A percentile compares a stretch with the other conserved stretches of the same genome.
Evolutionary conservation across 495 filamentous ascomycete species (phyloP).

Genomic region (Aspergillus funiculosus): DNA sequence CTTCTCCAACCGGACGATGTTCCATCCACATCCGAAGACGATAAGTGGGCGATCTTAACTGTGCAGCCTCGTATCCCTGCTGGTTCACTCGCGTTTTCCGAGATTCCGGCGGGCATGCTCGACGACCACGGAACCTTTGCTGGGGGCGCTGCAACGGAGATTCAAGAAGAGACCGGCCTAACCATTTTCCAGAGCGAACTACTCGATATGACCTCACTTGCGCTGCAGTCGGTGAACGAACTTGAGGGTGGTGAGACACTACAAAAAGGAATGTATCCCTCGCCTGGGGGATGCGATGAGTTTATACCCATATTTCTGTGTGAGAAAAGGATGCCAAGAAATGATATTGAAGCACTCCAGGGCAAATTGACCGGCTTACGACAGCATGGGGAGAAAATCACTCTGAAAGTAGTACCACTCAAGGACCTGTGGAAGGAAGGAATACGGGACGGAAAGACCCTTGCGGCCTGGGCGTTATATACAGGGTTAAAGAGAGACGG

Average conservation of each 20-base stretch:
- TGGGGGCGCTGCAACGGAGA: conserved; percentile 75
- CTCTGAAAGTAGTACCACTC: conserved; percentile 64
- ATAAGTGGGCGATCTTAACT: conserved; percentile 70
- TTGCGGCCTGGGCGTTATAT: conserved; percentile 74
- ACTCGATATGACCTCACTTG: conserved; percentile 63
- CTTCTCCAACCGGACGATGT: conserved; percentile 69
- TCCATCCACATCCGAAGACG: conserved; percentile 25
- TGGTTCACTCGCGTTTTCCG: conserved; percentile 66
- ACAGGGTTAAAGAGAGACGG: conserved; percentile 62
- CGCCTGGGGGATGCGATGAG: conserved; percentile 78
- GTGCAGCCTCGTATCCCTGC: conserved; percentile 79
- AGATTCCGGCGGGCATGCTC: conserved; percentile 87
- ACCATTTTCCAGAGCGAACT: conserved; percentile 51
- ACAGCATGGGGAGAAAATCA: conserved; percentile 78
- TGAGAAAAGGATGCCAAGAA: conserved; percentile 59
- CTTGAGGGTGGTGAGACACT: conserved; percentile 39
- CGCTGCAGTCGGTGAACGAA: conserved; percentile 29
- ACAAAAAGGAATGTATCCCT: conserved; percentile 65
- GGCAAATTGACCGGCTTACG: conserved; percentile 74
- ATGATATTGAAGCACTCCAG: conserved; percentile 59
- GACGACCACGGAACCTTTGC: conserved; percentile 70
- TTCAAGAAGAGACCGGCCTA: conserved; percentile 73
- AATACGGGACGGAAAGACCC: conserved; percentile 69
- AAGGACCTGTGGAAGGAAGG: conserved; percentile 73
- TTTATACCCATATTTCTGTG: conserved; percentile 73